phyloP scores from a whole-genome alignment of 495 filamentous ascomycete genomes.

The Terfezia claveryi region DNA sequence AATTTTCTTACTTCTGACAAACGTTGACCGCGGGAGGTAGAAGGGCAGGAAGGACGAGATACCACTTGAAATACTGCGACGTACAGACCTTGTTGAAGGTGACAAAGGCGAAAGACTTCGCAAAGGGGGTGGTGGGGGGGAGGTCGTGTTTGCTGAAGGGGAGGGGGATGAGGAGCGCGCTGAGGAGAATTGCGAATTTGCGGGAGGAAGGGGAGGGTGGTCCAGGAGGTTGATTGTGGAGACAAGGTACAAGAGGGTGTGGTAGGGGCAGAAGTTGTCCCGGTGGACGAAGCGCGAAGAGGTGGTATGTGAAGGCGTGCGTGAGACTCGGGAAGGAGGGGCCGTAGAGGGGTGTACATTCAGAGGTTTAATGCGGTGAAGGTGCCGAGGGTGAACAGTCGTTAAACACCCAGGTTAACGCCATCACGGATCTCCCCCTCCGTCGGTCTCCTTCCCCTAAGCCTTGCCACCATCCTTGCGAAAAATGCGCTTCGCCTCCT shows the following conservation, averaged over 20 bases:
- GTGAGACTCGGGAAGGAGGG: slow-evolving; percentile 54
- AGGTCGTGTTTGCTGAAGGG: slow-evolving; percentile 65
- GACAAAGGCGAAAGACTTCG: slow-evolving; percentile 95
- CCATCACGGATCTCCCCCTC: background rate
- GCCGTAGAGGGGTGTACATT: slow-evolving; percentile 63
- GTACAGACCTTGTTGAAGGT: slow-evolving; percentile 98
- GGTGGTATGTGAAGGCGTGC: slow-evolving; percentile 80
- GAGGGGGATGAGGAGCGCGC: slow-evolving; percentile 52
- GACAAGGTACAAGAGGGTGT: slow-evolving; percentile 67
- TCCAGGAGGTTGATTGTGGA: slow-evolving; percentile 36
- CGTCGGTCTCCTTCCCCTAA: background rate
- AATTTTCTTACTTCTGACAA: slow-evolving; percentile 34
- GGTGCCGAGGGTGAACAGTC: slow-evolving; percentile 42
- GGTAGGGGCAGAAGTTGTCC: slow-evolving; percentile 96
- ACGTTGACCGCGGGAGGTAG: slow-evolving; percentile 59
- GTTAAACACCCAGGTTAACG: too few relatives aligned
- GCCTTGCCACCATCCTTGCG: background rate
- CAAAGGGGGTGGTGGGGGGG: slow-evolving; percentile 72
- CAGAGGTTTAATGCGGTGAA: slow-evolving; percentile 47
- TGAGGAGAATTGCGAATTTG: slow-evolving; percentile 66
- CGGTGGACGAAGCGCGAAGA: slow-evolving; percentile 87
- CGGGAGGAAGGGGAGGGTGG: slow-evolving; percentile 68
- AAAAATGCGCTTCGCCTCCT: slow-evolving; percentile 15
- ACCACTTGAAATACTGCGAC: slow-evolving; percentile 97
- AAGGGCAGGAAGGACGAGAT: slow-evolving; percentile 79